Base-by-base conservation (phyloP, 177 flowering plant species). In the Vitis hybrid region DNA sequence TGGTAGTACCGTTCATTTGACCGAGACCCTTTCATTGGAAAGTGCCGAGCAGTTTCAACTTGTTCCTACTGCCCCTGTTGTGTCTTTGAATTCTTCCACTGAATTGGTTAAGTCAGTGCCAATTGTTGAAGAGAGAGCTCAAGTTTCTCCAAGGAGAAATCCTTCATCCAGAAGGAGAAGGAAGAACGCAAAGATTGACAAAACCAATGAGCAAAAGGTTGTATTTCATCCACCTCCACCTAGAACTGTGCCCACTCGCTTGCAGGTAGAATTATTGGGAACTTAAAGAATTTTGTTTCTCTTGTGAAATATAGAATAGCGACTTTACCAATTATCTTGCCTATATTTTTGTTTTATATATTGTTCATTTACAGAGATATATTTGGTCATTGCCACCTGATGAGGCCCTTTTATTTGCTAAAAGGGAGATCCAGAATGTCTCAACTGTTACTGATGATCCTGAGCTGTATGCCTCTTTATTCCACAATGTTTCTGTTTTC, bases 381-480 rank as follows among this genome's bases (percentile, higher is more conserved):
- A 29, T 89, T 56, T 76, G 78, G 79, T 79, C 92, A 48, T 73
- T 93, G 84, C 64, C 82, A 57, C 92, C 96, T 61, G 66, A 77
- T 69, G 86, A 91, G 75, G 95, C 92, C 33, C 96, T 90, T 72
- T n/a, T 69, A 45, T 90, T 87, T 84, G 97, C 94, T 56, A 91
- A 77, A 72, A 79, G 75, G 67, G 93, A 95, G 79, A 83, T 91
- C 55, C 79, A 84, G 57, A 75, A 71, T 73, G 86, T 86, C 56
- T 78, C 91, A 53, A 22, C 68, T 9, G 76, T 84, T 55, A 70
- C 67, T 7, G 81, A 89, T 69, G 95, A 94, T 80, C 84, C 90
- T 56, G 86, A 90, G 51, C 76, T 94, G 16, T 79, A 86, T 77
- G 86, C 90, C 13, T 89, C 97, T 55, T 20, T 94, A 50, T 92